Conservation (phyloP, 2,329 filamentous ascomycete species). For the Epichloe typhina region DNA sequence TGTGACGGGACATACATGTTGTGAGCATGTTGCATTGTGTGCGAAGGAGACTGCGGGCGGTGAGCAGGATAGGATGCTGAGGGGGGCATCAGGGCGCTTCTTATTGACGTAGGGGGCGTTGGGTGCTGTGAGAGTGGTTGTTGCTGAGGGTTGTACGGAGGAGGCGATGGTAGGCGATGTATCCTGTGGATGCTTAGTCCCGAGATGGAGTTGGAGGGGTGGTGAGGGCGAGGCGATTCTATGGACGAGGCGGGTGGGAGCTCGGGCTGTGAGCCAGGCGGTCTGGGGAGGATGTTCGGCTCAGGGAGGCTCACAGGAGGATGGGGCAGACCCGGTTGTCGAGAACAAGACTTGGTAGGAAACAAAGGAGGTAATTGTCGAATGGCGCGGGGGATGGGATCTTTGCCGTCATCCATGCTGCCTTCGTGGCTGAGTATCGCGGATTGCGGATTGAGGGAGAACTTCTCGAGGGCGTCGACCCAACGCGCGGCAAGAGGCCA, state of each 20-base stretch:
- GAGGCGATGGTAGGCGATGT: slow-evolving; percentile 4
- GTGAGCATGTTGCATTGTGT: slow-evolving; percentile 3
- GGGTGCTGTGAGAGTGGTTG: slow-evolving; percentile 2
- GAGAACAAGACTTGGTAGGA: not conserved
- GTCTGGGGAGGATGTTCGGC: slow-evolving; percentile 10
- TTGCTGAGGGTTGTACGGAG: slow-evolving; percentile 5
- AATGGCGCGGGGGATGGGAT: slow-evolving; percentile 16
- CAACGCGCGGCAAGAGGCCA: slow-evolving; percentile 41
- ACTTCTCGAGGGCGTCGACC: slow-evolving; percentile 35
- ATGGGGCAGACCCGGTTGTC: not conserved
- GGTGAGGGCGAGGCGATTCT: slow-evolving; percentile 6
- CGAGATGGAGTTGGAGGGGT: not conserved
- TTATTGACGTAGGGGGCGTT: slow-evolving; percentile 9
- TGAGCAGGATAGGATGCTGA: slow-evolving; percentile 11
- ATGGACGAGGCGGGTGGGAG: slow-evolving; percentile 8
- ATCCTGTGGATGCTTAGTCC: not conserved
- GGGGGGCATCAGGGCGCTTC: slow-evolving; percentile 8
- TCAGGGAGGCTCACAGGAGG: slow-evolving; percentile 7
- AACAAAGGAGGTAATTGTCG: slow-evolving; percentile 8
- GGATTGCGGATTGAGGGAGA: slow-evolving; percentile 30
- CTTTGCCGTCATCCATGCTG: slow-evolving; percentile 36
- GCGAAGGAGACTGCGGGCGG: slow-evolving; percentile 8
- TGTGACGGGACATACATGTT: slow-evolving; percentile 7
- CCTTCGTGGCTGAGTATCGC: slow-evolving; percentile 26
- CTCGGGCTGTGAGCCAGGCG: slow-evolving; percentile 12